A percentile compares a stretch with the other conserved stretches of the same genome.
phyloP scores from a whole-genome alignment of 2,329 filamentous ascomycete species.

The Didymella pinodella region DNA sequence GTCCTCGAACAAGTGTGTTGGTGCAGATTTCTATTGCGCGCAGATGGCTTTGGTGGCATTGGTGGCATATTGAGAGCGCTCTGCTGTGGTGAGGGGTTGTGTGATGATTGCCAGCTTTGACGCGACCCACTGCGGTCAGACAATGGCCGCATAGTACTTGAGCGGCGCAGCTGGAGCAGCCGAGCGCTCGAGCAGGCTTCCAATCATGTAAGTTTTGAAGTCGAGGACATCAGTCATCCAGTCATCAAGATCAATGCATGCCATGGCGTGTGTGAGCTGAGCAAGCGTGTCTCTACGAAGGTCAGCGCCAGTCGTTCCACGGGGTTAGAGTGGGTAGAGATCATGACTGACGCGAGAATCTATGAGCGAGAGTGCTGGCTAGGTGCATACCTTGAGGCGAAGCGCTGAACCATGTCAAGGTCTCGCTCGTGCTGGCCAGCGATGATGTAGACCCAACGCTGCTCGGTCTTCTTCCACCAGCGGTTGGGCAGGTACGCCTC shows the following conservation, averaged over 20 bases:
- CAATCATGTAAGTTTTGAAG: slow-evolving; percentile 28
- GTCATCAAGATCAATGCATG: slow-evolving; percentile 27
- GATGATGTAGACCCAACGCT: slow-evolving; percentile 60
- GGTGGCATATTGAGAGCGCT: neutral
- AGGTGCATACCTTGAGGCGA: slow-evolving; percentile 1
- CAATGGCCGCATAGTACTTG: slow-evolving; percentile 20
- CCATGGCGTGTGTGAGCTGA: slow-evolving; percentile 27
- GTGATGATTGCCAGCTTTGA: neutral
- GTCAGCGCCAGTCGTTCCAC: slow-evolving; percentile 16
- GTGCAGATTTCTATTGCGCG: neutral
- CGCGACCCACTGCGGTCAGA: neutral
- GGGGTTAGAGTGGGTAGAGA: neutral
- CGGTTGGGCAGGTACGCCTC: slow-evolving; percentile 65
- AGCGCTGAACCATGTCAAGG: slow-evolving; percentile 34
- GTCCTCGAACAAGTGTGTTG: neutral
- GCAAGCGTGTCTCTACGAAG: slow-evolving; percentile 28
- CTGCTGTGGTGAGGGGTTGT: neutral
- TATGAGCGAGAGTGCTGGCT: neutral
- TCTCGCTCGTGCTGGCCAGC: slow-evolving; percentile 52
- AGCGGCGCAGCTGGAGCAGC: slow-evolving; percentile 3
- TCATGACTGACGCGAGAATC: neutral
- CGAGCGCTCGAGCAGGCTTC: slow-evolving; percentile 6
- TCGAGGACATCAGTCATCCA: slow-evolving; percentile 32
- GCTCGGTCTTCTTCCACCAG: slow-evolving; percentile 58
- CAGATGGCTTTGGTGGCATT: neutral